Base-by-base conservation (phyloP, 2,329 filamentous ascomycete genomes). In the Biscogniauxia sp. region DNA sequence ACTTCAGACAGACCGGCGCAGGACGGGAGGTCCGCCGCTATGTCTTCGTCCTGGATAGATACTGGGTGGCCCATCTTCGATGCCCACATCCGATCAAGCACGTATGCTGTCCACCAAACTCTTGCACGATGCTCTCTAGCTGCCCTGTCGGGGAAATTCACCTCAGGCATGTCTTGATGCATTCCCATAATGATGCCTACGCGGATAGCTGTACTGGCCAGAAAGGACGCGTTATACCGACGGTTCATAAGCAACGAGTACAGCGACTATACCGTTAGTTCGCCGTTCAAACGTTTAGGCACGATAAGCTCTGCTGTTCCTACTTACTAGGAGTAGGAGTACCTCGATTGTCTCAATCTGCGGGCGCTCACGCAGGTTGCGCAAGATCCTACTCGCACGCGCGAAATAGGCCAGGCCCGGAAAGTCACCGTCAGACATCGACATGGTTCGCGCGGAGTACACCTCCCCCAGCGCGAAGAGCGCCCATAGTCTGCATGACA, bases 51-150 rank as follows among this genome's bases (percentile, higher is more conserved):
- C 13, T 76, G 74, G 5, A 83, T 77, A 49, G 79, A 78, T 6
- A 79, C 75, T 0, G 81, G 79, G 23, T 82, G 76, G 0, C 80
- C 79, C 55, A 82, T 74, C 53, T 81, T 79, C 0, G 79, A 78
- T 2, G 78, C 78, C 75, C 77, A 81, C 72, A 82, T 78, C 2
- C 80, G 75, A 59, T 81, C 79, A 20, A 80, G 71, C 8, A 72
- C 75, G 51, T 79, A 80, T 0, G 78, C 73, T 0, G 78, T 79
- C 77, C 77, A 79, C 74, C 76, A 80, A 0, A 79, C 69, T 1
- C 77, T 69, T 2, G 41, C 55, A 13, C 78, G 68, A 20, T 80
- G 78, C 57, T 80, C 77, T 4, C 77, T 63, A 1, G 70, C 67
- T 0, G 68, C 73, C 17, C 63, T 69, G 53, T 82, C 77, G 17